A percentile compares a stretch with the other conserved stretches of the same genome.
Evolutionary conservation across 768 basidiomycete genomes (phyloP).

Genomic region (Mycena sanguinolenta): DNA sequence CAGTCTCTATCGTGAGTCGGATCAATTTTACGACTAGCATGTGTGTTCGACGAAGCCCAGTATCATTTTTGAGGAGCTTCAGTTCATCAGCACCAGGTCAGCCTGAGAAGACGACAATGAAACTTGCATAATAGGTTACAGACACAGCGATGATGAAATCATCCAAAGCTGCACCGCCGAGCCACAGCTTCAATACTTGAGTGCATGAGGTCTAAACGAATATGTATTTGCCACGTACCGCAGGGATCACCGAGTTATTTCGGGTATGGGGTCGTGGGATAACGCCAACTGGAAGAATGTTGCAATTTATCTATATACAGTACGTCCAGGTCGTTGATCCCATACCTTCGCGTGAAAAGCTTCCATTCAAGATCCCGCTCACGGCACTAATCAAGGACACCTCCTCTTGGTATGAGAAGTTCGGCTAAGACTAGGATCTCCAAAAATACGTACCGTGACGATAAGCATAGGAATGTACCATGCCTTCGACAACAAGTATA

Average conservation of each 20-base stretch:
- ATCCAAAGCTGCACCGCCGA: neutral
- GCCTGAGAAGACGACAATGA: neutral
- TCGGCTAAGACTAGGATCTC: neutral
- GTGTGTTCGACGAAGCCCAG: neutral
- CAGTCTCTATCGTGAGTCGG: slow-evolving; percentile 1
- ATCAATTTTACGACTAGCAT: neutral
- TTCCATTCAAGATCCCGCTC: neutral
- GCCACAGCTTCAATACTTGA: neutral
- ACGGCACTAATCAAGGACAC: neutral
- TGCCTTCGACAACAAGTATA: neutral
- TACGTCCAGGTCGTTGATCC: neutral
- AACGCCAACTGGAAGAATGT: neutral
- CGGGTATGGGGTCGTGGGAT: neutral
- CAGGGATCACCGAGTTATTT: neutral
- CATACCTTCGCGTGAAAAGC: neutral
- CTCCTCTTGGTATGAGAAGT: neutral
- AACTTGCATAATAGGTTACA: neutral
- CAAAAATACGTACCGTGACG: neutral
- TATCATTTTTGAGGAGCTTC: neutral
- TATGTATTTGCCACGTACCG: neutral
- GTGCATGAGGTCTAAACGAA: neutral
- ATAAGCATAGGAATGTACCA: neutral
- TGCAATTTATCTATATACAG: neutral
- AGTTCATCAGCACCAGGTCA: neutral
- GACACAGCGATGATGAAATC: neutral